Evolutionary conservation across 2,329 filamentous ascomycete genomes (phyloP).

Genomic region (Coniochaeta sp.): DNA sequence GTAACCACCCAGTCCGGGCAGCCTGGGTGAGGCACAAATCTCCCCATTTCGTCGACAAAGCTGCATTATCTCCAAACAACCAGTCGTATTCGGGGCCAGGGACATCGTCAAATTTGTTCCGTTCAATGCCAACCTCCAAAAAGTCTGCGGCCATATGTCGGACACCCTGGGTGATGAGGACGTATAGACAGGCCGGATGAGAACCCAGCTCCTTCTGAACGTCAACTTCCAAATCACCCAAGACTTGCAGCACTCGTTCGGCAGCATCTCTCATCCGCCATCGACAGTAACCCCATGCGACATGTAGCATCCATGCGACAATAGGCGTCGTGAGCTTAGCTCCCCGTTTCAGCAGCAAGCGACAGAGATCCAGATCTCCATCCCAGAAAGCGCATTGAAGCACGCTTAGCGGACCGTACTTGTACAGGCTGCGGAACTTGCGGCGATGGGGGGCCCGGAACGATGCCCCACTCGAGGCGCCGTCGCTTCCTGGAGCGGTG

Average conservation of each 20-base stretch:
- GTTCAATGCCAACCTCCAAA: neutral
- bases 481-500: neutral
- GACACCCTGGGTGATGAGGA: neutral
- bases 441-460: neutral
- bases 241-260: neutral
- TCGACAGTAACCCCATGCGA: neutral
- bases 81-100: neutral
- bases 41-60: neutral
- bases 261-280: neutral
- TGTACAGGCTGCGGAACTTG: neutral
- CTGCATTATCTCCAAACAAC: neutral
- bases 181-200: neutral
- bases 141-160: neutral
- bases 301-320: constrained; percentile 1
- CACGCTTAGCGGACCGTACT: neutral
- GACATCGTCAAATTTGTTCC: neutral
- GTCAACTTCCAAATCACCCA: neutral
- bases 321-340: neutral
- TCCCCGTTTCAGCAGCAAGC: neutral
- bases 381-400: constrained; percentile 2
- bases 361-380: neutral
- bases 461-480: neutral
- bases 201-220: neutral
- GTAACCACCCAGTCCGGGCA: neutral
- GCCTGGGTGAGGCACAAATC: neutral